Evolutionary conservation across 352 stramenopile genomes (phyloP).

Genomic region (Blastocystis sp.): DNA sequence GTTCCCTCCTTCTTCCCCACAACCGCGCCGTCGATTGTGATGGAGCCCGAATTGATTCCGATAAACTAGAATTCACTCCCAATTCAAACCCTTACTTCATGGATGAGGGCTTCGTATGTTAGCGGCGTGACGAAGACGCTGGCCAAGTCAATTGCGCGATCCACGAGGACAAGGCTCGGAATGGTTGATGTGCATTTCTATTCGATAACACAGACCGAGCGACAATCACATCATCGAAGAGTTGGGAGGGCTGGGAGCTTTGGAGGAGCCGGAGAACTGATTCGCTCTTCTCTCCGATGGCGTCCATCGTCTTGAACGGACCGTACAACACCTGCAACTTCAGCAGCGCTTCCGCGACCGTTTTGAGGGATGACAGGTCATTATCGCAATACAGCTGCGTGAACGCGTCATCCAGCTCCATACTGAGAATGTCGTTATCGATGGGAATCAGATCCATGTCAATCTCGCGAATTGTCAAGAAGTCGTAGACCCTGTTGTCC

Average conservation of each 20-base stretch:
- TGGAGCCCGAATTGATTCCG: slow-evolving; percentile 20
- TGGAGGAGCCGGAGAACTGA: neutral
- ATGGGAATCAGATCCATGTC: slow-evolving; percentile 58
- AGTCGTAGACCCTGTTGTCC: slow-evolving; percentile 33
- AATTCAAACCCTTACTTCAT: slow-evolving; percentile 26
- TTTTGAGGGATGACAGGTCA: neutral
- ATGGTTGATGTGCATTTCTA: slow-evolving; percentile 14
- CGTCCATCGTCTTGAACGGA: slow-evolving; percentile 19
- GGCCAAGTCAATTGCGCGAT: slow-evolving; percentile 47
- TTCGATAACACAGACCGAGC: neutral
- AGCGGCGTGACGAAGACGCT: slow-evolving; percentile 51
- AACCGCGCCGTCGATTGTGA: slow-evolving; percentile 6
- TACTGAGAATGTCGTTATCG: slow-evolving; percentile 67
- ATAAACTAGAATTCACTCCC: neutral
- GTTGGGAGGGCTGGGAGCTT: neutral
- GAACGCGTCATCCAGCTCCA: slow-evolving; percentile 53
- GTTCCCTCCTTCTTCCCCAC: slow-evolving; percentile 41
- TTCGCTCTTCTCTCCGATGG: neutral
- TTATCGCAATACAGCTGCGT: neutral
- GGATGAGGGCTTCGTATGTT: slow-evolving; percentile 63
- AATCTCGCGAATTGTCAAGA: slow-evolving; percentile 5
- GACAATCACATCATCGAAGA: neutral
- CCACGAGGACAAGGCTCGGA: slow-evolving; percentile 14
- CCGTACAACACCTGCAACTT: slow-evolving; percentile 59
- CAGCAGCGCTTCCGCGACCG: slow-evolving; percentile 27